phyloP scores from a whole-genome alignment of 2,329 filamentous ascomycete species.

The Exophiala sp. region DNA sequence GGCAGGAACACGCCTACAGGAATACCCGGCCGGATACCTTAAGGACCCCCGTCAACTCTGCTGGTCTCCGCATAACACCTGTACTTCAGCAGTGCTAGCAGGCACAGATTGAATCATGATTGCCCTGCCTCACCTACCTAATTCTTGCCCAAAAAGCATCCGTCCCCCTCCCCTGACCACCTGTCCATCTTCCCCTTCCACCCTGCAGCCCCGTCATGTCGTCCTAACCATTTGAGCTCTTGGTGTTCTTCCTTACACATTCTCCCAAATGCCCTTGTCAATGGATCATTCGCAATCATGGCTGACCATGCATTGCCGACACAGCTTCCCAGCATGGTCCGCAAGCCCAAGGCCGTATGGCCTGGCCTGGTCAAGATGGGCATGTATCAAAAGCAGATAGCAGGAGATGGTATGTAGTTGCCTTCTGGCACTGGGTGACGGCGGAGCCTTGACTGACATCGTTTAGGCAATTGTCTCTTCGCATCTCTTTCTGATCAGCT shows the following conservation, averaged over 20 bases:
- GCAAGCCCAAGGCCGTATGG: conserved; percentile 28
- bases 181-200: conserved; percentile 12
- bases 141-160: conserved; percentile 11
- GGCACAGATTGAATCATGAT: neutral
- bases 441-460: conserved; percentile 9
- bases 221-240: conserved; percentile 7
- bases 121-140: too few species aligned
- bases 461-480: conserved; percentile 62
- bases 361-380: conserved; percentile 27
- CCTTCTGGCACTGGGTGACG: neutral
- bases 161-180: conserved; percentile 16
- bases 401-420: conserved; percentile 26
- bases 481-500: conserved; percentile 63
- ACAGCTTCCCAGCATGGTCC: conserved; percentile 30
- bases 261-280: conserved; percentile 25
- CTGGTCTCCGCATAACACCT: neutral
- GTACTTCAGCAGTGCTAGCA: neutral
- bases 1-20: neutral
- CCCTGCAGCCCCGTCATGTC: conserved; percentile 15
- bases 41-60: neutral
- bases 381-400: conserved; percentile 27
- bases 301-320: conserved; percentile 28
- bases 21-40: neutral
- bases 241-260: conserved; percentile 2
- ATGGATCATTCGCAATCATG: conserved; percentile 29